Percentiles rank a stretch among this genome's conserved stretches.
These are phyloP conservation scores for Neofusicoccum sp. DNA, from an alignment of 2,329 filamentous ascomycete species.

Conservation along the genomic window DNA sequence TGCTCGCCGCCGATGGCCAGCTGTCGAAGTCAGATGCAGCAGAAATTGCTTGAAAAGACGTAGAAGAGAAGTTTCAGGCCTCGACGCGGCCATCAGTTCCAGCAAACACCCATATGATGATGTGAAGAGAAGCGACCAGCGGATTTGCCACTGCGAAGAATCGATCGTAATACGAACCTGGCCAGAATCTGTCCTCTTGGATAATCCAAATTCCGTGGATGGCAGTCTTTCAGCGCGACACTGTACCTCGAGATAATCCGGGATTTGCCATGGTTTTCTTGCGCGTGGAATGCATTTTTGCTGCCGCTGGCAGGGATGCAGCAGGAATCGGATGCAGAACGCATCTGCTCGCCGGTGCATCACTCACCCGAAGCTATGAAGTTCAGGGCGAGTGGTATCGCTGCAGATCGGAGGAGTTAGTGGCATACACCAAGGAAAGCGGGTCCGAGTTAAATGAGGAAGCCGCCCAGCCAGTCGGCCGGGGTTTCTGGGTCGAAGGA, in stretches of 20 bases:
- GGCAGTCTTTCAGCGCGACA: neutral
- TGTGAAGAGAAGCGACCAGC: neutral
- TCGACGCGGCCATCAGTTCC: neutral
- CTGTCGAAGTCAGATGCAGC: neutral
- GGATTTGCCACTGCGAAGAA: slow-evolving; percentile 12
- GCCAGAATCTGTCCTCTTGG: neutral
- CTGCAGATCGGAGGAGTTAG: slow-evolving; percentile 47
- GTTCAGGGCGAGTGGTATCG: slow-evolving; percentile 79
- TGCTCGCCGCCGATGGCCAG: neutral
- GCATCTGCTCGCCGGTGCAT: neutral
- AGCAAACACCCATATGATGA: neutral
- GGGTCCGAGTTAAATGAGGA: neutral
- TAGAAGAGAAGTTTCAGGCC: neutral
- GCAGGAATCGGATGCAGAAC: neutral
- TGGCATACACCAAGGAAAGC: neutral
- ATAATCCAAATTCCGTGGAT: neutral
- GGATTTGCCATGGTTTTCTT: neutral
- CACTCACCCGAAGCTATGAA: slow-evolving; percentile 92
- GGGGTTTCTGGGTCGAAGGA: neutral
- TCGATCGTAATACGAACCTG: slow-evolving; percentile 23
- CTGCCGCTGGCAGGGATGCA: slow-evolving; percentile 12
- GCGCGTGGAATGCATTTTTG: slow-evolving; percentile 4
- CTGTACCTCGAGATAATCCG: neutral
- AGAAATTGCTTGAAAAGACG: neutral
- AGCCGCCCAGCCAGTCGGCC: neutral